Conservation (phyloP, 2,329 filamentous ascomycete genomes). For the Epichloe hybrida region DNA sequence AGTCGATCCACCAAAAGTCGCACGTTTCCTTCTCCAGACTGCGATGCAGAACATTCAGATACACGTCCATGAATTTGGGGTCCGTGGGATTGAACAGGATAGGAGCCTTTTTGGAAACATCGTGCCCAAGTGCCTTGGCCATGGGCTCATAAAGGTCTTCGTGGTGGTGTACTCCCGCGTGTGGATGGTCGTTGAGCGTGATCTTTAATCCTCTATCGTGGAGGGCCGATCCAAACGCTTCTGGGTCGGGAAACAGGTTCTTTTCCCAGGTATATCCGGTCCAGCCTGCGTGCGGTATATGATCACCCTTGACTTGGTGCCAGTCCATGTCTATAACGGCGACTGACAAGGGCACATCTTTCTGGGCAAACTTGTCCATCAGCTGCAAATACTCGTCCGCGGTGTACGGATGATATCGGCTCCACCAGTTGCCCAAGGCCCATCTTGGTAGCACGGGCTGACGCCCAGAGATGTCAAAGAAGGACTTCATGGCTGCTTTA, state of each 20-base stretch:
- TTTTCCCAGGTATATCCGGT: constrained; percentile 5
- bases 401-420: constrained; percentile 44
- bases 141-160: constrained; percentile 44
- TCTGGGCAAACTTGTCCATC: constrained; percentile 39
- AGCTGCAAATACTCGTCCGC: constrained; percentile 41
- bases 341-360: constrained; percentile 42
- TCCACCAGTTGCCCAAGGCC: constrained; percentile 53
- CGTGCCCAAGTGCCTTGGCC: constrained; percentile 35
- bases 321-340: constrained; percentile 54
- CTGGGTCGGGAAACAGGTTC: constrained; percentile 41
- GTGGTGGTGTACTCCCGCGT: constrained; percentile 39
- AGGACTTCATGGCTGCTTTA: constrained; percentile 35
- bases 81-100: constrained; percentile 43
- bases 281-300: constrained; percentile 29
- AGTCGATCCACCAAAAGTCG: constrained; percentile 57
- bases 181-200: constrained; percentile 48
- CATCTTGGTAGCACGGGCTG: constrained; percentile 44
- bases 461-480: constrained; percentile 40
- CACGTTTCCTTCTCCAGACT: constrained; percentile 40
- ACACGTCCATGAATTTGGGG: constrained; percentile 41
- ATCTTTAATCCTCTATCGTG: constrained; percentile 38
- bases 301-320: constrained; percentile 39
- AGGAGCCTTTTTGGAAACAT: constrained; percentile 33
- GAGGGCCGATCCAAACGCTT: constrained; percentile 35
- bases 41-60: constrained; percentile 42